Conservation (phyloP, 2,329 filamentous ascomycete species). For the Cladophialophora yegresii region DNA sequence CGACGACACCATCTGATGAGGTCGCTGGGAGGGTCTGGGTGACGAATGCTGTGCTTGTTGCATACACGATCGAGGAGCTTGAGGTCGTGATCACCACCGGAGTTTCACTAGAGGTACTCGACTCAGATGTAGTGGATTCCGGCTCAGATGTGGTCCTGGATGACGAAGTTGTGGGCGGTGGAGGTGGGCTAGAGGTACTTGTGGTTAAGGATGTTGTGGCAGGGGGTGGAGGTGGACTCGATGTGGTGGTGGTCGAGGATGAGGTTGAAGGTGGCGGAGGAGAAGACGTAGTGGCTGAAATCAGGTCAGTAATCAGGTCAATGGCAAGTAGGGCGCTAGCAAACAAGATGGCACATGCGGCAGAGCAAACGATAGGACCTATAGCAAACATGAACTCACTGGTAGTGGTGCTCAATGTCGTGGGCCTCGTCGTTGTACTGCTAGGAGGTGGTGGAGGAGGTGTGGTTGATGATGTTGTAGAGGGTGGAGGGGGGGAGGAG, state of each 20-base stretch:
- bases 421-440: conserved; percentile 20
- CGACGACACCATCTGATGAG: conserved; percentile 22
- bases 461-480: conserved; percentile 15
- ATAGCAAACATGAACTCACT: conserved; percentile 22
- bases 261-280: conserved; percentile 11
- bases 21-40: conserved; percentile 25
- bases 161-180: conserved; percentile 5
- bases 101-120: conserved; percentile 20
- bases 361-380: not conserved
- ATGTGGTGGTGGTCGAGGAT: conserved; percentile 17
- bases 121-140: conserved; percentile 17
- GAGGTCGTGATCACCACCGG: conserved; percentile 30
- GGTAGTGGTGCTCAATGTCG: conserved; percentile 21
- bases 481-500: conserved; percentile 6
- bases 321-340: not conserved
- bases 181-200: conserved; percentile 64
- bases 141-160: conserved; percentile 3
- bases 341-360: conserved; percentile 4
- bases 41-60: conserved; percentile 23
- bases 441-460: conserved; percentile 9
- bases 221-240: conserved; percentile 67
- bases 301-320: not conserved
- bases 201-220: conserved; percentile 21
- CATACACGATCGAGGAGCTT: conserved; percentile 27
- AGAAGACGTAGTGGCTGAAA: conserved; percentile 12